Evolutionary conservation across 345 rosid species (phyloP).

Genomic region (Pistacia atlantica): DNA sequence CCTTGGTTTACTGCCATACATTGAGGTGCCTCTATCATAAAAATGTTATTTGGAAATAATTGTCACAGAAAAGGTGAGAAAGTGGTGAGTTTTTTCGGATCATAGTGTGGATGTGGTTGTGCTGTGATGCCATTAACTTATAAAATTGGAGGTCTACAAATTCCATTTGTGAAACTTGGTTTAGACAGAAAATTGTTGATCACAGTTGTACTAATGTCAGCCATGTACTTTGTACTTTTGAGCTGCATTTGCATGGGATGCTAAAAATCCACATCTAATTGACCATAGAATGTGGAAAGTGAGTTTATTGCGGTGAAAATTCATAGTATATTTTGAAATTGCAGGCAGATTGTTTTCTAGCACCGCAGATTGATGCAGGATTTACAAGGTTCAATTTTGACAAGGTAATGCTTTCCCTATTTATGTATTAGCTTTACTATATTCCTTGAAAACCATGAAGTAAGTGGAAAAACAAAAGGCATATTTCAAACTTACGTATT

Average conservation of each 20-base stretch:
- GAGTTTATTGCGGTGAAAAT: not conserved
- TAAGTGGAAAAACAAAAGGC: too few species aligned
- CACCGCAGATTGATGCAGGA: conserved; percentile 64
- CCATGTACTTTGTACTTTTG: not conserved
- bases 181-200: not conserved
- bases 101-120: not conserved
- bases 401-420: conserved; percentile 51
- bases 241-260: not conserved
- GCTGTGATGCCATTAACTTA: not conserved
- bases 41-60: not conserved
- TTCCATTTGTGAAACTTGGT: not conserved
- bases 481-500: not conserved
- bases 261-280: not conserved
- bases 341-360: conserved; percentile 89
- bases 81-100: not conserved
- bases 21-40: not conserved
- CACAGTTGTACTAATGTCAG: not conserved
- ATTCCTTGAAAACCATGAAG: not conserved
- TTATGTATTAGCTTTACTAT: not conserved
- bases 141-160: not conserved
- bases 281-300: not conserved
- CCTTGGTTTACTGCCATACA: not conserved
- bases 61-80: not conserved
- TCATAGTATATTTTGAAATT: conserved; percentile 12
- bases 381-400: conserved; percentile 57